Evolutionary conservation across 306 rosid genomes (phyloP).

Genomic region (Vicia villosa): DNA sequence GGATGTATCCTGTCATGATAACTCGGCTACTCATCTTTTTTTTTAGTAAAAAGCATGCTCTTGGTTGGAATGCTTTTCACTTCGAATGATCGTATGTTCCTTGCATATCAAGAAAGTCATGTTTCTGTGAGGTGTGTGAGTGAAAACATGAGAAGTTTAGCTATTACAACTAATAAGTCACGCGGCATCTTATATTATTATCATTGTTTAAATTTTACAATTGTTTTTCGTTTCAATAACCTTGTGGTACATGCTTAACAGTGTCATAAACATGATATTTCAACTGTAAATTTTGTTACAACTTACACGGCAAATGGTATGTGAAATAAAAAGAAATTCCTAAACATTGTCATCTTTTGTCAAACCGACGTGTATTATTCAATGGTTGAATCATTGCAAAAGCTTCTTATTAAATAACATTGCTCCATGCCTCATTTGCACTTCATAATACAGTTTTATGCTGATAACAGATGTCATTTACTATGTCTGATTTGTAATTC

Average conservation of each 20-base stretch:
- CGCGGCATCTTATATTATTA: conserved; percentile 8
- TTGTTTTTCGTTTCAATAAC: conserved; percentile 8
- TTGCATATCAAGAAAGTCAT: not conserved
- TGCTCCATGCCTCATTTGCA: conserved; percentile 8
- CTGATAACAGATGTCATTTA: conserved; percentile 32
- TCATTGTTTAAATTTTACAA: conserved; percentile 7
- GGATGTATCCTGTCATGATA: conserved; percentile 31
- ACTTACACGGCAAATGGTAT: not conserved
- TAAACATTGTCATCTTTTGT: not conserved
- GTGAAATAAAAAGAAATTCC: not conserved
- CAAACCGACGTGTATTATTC: not conserved
- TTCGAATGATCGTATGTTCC: conserved; percentile 9
- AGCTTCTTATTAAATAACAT: conserved; percentile 16
- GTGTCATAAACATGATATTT: conserved; percentile 9
- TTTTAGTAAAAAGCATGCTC: conserved; percentile 22
- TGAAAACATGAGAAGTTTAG: not conserved
- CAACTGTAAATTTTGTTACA: not conserved
- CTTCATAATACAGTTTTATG: not conserved
- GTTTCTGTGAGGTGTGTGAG: conserved; percentile 22
- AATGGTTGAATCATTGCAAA: conserved; percentile 20
- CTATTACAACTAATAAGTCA: not conserved
- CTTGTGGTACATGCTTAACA: not conserved
- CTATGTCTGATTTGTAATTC: conserved; percentile 36
- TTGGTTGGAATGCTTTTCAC: conserved; percentile 8
- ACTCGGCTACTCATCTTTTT: conserved; percentile 22